These are phyloP conservation scores for Huntiella abstrusa DNA, from an alignment of 2,329 filamentous ascomycete genomes.

Conservation along the genomic window DNA sequence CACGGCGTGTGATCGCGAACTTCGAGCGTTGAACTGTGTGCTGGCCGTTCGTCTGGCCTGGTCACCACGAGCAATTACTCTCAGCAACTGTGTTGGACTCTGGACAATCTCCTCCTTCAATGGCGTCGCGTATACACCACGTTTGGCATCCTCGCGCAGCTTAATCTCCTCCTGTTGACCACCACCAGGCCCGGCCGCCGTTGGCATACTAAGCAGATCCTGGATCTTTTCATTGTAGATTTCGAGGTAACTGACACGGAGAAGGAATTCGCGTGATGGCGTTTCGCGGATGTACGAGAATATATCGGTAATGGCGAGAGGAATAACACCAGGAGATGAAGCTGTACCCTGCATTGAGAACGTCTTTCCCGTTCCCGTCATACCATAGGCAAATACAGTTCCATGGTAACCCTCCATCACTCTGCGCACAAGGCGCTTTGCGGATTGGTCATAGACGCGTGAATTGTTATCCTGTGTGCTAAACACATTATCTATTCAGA, in stretches of 20 bases:
- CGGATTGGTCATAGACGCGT: constrained; percentile 82
- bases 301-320: constrained; percentile 92
- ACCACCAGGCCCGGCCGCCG: constrained; percentile 34
- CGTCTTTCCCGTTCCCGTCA: constrained; percentile 99
- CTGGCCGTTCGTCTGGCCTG: constrained; percentile 77
- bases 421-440: constrained; percentile 80
- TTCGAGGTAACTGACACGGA: constrained; percentile 93
- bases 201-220: constrained; percentile 66
- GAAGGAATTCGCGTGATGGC: constrained; percentile 77
- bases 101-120: constrained; percentile 98
- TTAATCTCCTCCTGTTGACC: constrained; percentile 72
- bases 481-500: constrained; percentile 73
- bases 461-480: constrained; percentile 84
- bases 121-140: constrained; percentile 88
- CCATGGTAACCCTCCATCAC: constrained; percentile 99
- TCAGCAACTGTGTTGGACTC: constrained; percentile 81
- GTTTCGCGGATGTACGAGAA: constrained; percentile 98
- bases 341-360: constrained; percentile 99
- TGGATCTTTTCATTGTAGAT: constrained; percentile 98
- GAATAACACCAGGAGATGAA: constrained; percentile 87
- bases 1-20: constrained; percentile 92
- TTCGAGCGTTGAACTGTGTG: constrained; percentile 91
- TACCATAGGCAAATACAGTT: constrained; percentile 95
- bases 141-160: constrained; percentile 83
- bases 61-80: constrained; percentile 89